Evolutionary conservation across 164 flowering plant species (phyloP).

Genomic region (Malania oleifera): DNA sequence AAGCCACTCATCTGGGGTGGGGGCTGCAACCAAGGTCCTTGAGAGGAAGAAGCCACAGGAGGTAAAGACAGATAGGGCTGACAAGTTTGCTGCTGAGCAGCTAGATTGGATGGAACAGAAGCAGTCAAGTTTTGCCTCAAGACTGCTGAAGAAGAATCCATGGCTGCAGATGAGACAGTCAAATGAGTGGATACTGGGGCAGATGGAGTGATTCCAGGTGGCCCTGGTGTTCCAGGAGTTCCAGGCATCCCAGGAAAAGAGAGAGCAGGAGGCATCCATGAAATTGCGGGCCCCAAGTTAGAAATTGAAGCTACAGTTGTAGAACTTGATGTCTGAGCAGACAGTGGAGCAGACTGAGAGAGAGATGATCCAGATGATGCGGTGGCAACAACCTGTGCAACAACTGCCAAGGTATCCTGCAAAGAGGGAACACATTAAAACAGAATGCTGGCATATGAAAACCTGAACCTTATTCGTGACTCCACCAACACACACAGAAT

Average conservation of each 20-base stretch:
- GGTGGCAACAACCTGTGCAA: slow-evolving; percentile 23
- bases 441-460: neutral
- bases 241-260: slow-evolving; percentile 36
- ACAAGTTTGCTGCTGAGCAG: slow-evolving; percentile 43
- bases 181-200: slow-evolving; percentile 23
- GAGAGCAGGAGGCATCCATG: slow-evolving; percentile 25
- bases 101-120: slow-evolving; percentile 24
- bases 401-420: slow-evolving; percentile 30
- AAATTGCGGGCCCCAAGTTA: slow-evolving; percentile 24
- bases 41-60: slow-evolving; percentile 48
- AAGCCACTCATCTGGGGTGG: slow-evolving; percentile 49
- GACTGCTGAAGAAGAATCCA: slow-evolving; percentile 31
- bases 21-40: slow-evolving; percentile 67
- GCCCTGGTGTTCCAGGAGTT: slow-evolving; percentile 41
- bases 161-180: slow-evolving; percentile 16
- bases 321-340: slow-evolving; percentile 23
- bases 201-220: slow-evolving; percentile 45
- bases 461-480: neutral
- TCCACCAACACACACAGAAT: neutral
- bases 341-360: slow-evolving; percentile 29
- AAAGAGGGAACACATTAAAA: slow-evolving; percentile 14
- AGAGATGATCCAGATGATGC: slow-evolving; percentile 21
- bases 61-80: slow-evolving; percentile 43
- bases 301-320: slow-evolving; percentile 21
- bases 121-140: slow-evolving; percentile 25